Percentiles rank a stretch among this genome's conserved stretches.
These are phyloP conservation scores for Schoenoplectus tabernaemontani DNA, from an alignment of 202 grass and related monocot genomes.

Conservation along the genomic window DNA sequence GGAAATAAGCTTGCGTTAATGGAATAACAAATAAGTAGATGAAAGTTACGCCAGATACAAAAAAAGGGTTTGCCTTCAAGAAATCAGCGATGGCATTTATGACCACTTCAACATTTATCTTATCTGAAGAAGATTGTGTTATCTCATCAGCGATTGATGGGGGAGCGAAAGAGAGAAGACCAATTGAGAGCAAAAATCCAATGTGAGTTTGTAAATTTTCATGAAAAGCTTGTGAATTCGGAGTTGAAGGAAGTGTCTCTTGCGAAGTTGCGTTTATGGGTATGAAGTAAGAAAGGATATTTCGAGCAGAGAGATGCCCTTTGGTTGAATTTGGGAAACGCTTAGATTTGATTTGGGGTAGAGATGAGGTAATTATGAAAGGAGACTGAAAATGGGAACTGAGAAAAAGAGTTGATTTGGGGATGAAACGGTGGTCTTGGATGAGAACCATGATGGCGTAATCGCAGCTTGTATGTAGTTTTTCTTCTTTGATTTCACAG, in stretches of 20 bases:
- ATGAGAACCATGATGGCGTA: slow-evolving; percentile 20
- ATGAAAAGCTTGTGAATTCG: slow-evolving; percentile 8
- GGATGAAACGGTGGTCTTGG: slow-evolving; percentile 23
- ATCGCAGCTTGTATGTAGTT: not conserved
- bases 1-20: slow-evolving; percentile 53
- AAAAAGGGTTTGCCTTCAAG: slow-evolving; percentile 85
- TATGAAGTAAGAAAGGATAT: not conserved
- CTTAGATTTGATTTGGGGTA: not conserved
- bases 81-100: slow-evolving; percentile 68
- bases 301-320: not conserved
- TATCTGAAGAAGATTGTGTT: slow-evolving; percentile 27
- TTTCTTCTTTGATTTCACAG: not conserved
- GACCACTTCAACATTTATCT: slow-evolving; percentile 74
- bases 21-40: slow-evolving; percentile 80
- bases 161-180: slow-evolving; percentile 27
- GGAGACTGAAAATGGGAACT: not conserved
- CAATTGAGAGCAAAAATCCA: slow-evolving; percentile 26
- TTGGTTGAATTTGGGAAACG: not conserved
- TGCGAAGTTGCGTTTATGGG: not conserved
- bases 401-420: slow-evolving; percentile 13
- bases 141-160: slow-evolving; percentile 38
- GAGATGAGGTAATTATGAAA: slow-evolving; percentile 12
- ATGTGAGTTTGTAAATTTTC: not conserved
- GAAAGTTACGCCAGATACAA: slow-evolving; percentile 62
- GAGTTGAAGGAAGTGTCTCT: not conserved